Evolutionary conservation across 2,329 filamentous ascomycete species (phyloP).

Genomic region (Pestalotiopsis sp.): DNA sequence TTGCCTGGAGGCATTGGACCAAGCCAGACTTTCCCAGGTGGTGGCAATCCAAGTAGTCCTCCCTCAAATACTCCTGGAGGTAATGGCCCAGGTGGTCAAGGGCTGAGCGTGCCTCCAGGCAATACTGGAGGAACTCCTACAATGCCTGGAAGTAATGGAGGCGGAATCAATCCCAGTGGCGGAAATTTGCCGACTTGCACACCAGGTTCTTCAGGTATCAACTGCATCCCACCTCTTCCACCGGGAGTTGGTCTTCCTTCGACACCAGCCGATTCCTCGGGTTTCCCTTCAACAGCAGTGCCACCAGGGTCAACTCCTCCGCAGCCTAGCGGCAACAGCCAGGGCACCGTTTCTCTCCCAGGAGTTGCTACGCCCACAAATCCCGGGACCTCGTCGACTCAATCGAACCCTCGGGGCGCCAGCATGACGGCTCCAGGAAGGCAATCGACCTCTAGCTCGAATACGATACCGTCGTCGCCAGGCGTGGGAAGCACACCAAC

Average conservation of each 20-base stretch:
- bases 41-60: not conserved
- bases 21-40: not conserved
- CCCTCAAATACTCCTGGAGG: not conserved
- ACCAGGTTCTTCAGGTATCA: slow-evolving; percentile 10
- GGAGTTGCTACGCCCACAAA: slow-evolving; percentile 9
- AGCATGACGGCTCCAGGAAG: slow-evolving; percentile 6
- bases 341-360: slow-evolving; percentile 7
- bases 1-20: not conserved
- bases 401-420: not conserved
- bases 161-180: not conserved
- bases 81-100: not conserved
- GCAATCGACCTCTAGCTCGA: not conserved
- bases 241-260: not conserved
- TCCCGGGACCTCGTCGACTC: not conserved
- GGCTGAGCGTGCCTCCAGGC: not conserved
- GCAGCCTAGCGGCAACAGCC: not conserved
- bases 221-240: slow-evolving; percentile 7
- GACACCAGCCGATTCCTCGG: not conserved
- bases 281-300: slow-evolving; percentile 1
- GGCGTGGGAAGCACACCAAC: not conserved
- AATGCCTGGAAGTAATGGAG: not conserved
- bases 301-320: not conserved
- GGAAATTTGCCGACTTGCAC: slow-evolving; percentile 7
- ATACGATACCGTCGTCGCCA: not conserved
- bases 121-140: not conserved